Conservation (phyloP, 2,329 filamentous ascomycete species). For the Colletotrichum paranaense region DNA sequence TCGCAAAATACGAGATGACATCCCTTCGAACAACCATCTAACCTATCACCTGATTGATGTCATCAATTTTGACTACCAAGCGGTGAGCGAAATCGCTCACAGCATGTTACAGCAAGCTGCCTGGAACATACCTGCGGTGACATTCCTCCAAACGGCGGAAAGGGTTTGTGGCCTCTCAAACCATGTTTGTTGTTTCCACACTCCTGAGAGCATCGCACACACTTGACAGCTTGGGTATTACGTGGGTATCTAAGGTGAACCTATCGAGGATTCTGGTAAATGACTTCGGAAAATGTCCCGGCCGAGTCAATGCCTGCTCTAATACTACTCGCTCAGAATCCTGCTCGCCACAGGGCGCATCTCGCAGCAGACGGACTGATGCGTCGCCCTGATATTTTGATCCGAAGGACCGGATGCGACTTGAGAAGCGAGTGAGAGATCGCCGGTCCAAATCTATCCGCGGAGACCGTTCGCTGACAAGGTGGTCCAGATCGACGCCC, state of each 20-base stretch:
- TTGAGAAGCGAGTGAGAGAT: background rate
- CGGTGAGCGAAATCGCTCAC: background rate
- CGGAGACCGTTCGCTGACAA: constrained; percentile 1
- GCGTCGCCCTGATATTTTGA: background rate
- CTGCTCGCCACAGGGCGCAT: background rate
- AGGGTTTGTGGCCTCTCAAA: background rate
- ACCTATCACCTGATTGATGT: background rate
- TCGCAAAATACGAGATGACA: background rate
- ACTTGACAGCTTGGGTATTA: too few relatives aligned
- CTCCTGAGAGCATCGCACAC: background rate
- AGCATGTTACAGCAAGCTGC: background rate
- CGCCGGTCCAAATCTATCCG: background rate
- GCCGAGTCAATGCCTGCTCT: too few relatives aligned
- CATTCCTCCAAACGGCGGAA: background rate
- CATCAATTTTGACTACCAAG: background rate
- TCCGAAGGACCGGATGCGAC: constrained; percentile 5
- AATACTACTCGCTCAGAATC: too few relatives aligned
- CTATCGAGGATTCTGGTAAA: background rate
- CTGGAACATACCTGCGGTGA: background rate
- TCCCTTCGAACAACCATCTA: background rate
- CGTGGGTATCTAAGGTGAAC: background rate
- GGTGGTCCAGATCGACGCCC: constrained; percentile 20
- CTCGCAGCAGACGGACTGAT: background rate
- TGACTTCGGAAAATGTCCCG: too few relatives aligned
- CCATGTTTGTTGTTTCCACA: background rate